A percentile compares a stretch with the other conserved stretches of the same genome.
These are phyloP conservation scores for Tetrapisispora iriomotensis DNA, from an alignment of 805 yeast genomes.

Conservation along the genomic window DNA sequence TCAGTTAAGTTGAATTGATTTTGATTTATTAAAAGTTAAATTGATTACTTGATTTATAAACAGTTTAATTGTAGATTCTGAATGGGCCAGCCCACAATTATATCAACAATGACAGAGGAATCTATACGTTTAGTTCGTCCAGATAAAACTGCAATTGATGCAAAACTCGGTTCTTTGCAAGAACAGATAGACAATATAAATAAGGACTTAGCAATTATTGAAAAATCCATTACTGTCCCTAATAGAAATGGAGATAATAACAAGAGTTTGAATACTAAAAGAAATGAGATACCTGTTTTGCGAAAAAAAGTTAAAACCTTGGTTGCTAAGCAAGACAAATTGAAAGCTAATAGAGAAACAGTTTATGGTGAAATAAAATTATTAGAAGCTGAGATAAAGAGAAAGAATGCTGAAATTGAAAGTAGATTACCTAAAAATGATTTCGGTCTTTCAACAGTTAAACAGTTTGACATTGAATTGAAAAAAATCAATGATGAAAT, in stretches of 20 bases:
- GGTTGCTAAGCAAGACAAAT: constrained; percentile 36
- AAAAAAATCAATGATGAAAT: constrained; percentile 56
- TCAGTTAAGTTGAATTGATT: too few species aligned
- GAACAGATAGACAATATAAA: not conserved
- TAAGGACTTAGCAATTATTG: not conserved
- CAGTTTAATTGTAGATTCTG: too few species aligned
- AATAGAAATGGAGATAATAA: too few species aligned
- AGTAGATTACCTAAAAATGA: constrained; percentile 22
- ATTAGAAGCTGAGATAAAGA: constrained; percentile 58
- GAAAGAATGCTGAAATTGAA: constrained; percentile 55
- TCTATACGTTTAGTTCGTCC: not conserved
- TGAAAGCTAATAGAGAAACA: constrained; percentile 34
- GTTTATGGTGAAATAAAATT: constrained; percentile 56
- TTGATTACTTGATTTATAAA: too few species aligned
- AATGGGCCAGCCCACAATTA: too few species aligned
- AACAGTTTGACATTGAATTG: constrained; percentile 58
- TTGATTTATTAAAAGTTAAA: too few species aligned
- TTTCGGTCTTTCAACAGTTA: constrained; percentile 47
- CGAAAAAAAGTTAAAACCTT: constrained; percentile 35
- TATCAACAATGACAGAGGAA: not conserved
- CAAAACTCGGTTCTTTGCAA: not conserved
- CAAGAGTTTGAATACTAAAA: not conserved
- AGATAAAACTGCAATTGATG: constrained; percentile 1
- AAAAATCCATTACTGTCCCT: not conserved
- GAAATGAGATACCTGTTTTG: constrained; percentile 17